Base-by-base conservation (phyloP, 2,329 filamentous ascomycete species). In the Raffaelea ambrosiae region DNA sequence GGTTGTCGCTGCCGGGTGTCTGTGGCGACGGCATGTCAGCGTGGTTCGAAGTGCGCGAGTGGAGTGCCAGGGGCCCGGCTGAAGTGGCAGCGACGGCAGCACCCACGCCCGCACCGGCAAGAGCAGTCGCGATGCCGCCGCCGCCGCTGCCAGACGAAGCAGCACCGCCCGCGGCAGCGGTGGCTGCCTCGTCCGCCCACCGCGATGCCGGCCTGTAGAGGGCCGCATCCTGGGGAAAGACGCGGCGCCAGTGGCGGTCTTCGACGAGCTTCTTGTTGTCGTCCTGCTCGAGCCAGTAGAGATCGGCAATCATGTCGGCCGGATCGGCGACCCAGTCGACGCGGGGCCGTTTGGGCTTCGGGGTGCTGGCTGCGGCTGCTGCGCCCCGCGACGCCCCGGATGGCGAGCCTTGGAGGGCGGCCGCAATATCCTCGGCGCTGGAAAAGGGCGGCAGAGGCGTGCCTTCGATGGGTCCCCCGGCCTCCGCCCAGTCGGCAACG, bases 291-390 rank as follows among this genome's bases (percentile, higher is more conserved):
- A 94, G 68, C 93, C 93, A 98, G 59, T 90, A 88, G 1, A 85
- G 75, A 67, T 98, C 93, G 4, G 90, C 90, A 42, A 97, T 70
- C 63, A 96, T 76, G 61, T 97, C 90, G 48, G 86, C 83, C 1
- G 91, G 87, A 40, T 85, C 79, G 18, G 90, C 79, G 36, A 79
- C 76, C 93, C 93, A 97, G 59, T 95, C 89, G 21, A 89, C 81
- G 50, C 87, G 79, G 1, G 86, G 83, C 43, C 88, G 79, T 48
- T 82, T 81, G 3, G 79, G 69, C 52, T 88, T 88, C 8, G 16
- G 8, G 13, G 71, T 68, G 18, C n/a, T 4, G 1, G 31, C 44
- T 1, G 36, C 44, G 51, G 69, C 64, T 47, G 62, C 63, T 40
- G 63, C 69, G 35, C 61, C 65, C 50, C 62, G 65, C 40, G 65